Evolutionary conservation across 495 filamentous ascomycete genomes (phyloP).

Genomic region (Xylaria scruposa): DNA sequence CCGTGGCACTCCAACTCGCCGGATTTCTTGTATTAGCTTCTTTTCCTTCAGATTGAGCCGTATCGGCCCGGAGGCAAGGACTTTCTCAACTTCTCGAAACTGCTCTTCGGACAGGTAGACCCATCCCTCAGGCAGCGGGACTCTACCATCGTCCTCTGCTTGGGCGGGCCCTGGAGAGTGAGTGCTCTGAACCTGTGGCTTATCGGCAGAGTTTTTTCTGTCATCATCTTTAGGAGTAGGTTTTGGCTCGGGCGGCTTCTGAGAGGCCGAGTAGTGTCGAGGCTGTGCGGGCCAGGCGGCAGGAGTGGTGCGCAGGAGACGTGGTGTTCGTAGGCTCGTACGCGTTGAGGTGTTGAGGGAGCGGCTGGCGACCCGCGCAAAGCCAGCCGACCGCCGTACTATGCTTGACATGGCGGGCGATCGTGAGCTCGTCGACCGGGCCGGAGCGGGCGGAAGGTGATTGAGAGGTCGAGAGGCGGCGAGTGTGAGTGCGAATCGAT

Average conservation of each 20-base stretch:
- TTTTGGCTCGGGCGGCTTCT: conserved; percentile 51
- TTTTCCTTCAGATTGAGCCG: neutral
- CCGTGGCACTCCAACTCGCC: conserved; percentile 38
- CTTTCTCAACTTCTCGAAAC: conserved; percentile 17
- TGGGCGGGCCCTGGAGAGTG: conserved; percentile 36
- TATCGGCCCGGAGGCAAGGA: neutral
- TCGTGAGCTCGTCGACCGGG: conserved; percentile 27
- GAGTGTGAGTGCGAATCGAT: conserved; percentile 11
- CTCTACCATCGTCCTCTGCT: conserved; percentile 21
- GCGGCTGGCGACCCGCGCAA: conserved; percentile 66
- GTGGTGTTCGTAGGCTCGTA: conserved; percentile 47
- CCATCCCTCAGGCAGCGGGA: conserved; percentile 43
- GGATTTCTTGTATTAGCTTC: conserved; percentile 22
- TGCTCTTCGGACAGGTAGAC: conserved; percentile 45
- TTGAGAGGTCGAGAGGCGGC: conserved; percentile 22
- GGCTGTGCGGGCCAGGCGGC: conserved; percentile 56
- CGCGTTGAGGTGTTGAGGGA: conserved; percentile 55
- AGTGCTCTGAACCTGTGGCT: conserved; percentile 34
- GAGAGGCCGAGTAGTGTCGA: conserved; percentile 64
- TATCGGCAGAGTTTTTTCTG: conserved; percentile 10
- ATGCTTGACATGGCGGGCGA: conserved; percentile 67
- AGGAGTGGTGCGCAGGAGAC: conserved; percentile 46
- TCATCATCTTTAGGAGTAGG: neutral
- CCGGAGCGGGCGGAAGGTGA: conserved; percentile 24
- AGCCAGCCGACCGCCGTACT: conserved; percentile 68